These are phyloP conservation scores for Penicillium sp. DNA, from an alignment of 2,329 filamentous ascomycete species.

Conservation along the genomic window DNA sequence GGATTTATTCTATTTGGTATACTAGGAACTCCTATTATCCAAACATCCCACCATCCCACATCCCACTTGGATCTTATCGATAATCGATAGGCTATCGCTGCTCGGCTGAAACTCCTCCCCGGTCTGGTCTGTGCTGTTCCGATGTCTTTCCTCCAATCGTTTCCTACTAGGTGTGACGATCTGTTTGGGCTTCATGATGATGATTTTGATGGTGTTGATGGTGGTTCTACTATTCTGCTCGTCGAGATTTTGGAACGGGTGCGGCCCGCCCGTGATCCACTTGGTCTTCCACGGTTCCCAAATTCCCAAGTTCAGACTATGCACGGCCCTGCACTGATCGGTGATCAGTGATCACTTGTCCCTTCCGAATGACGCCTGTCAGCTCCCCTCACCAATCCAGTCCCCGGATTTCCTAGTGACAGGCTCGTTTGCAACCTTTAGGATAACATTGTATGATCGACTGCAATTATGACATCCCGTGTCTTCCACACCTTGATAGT, in stretches of 20 bases:
- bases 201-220: not conserved
- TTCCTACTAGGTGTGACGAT: not conserved
- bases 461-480: constrained; percentile 6
- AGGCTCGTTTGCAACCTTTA: not conserved
- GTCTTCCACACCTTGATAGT: not conserved
- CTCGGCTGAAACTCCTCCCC: constrained; percentile 1
- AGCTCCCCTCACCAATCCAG: not conserved
- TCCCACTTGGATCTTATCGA: constrained; percentile 4
- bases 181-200: not conserved
- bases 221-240: constrained; percentile 3
- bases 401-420: not conserved
- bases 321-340: constrained; percentile 23
- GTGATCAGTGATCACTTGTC: constrained; percentile 22
- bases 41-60: not conserved
- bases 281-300: constrained; percentile 7
- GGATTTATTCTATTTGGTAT: no score
- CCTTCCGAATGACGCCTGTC: constrained; percentile 16
- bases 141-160: constrained; percentile 7
- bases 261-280: constrained; percentile 22
- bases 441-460: no score
- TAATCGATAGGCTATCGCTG: constrained; percentile 8
- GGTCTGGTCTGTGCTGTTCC: constrained; percentile 7
- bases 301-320: constrained; percentile 5
- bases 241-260: constrained; percentile 13
- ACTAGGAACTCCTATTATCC: not conserved